A percentile compares a stretch with the other conserved stretches of the same genome.
Conservation (phyloP, 768 basidiomycete species). For the Rhodotorula taiwanensis region DNA sequence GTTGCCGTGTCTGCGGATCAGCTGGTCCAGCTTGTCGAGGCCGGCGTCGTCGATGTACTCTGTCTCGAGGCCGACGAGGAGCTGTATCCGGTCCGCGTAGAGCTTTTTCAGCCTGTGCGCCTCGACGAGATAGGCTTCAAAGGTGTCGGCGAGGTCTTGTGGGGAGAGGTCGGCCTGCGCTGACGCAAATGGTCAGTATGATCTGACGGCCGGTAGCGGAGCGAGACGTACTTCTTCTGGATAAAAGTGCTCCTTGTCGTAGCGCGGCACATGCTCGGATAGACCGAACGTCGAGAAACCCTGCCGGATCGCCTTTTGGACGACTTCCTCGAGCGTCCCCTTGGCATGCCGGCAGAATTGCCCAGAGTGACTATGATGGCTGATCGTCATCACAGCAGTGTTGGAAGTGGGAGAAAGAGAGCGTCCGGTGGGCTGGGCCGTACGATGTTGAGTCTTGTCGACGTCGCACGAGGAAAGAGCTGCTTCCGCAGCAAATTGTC, state of each 20-base stretch:
- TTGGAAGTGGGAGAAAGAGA: no score
- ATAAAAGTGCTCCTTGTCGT: slow-evolving; percentile 71
- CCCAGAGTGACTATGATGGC: slow-evolving; percentile 83
- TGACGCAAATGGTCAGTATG: not conserved
- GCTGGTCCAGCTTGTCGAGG: slow-evolving; percentile 53
- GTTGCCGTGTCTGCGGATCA: slow-evolving; percentile 52
- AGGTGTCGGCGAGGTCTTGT: slow-evolving; percentile 56
- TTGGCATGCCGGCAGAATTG: slow-evolving; percentile 87
- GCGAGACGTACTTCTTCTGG: slow-evolving; percentile 75
- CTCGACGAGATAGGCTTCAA: slow-evolving; percentile 65
- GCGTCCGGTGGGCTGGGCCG: no score
- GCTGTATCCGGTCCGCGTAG: slow-evolving; percentile 61
- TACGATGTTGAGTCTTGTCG: no score
- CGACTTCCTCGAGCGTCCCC: slow-evolving; percentile 72
- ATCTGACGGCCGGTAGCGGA: not conserved
- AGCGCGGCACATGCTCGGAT: slow-evolving; percentile 88
- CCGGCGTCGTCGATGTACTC: slow-evolving; percentile 72
- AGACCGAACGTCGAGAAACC: slow-evolving; percentile 77
- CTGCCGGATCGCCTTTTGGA: slow-evolving; percentile 67
- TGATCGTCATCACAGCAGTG: slow-evolving; percentile 32
- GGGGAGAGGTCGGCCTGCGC: slow-evolving; percentile 55
- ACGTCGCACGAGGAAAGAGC: not conserved
- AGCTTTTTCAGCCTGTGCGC: slow-evolving; percentile 64
- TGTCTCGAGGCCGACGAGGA: slow-evolving; percentile 87
- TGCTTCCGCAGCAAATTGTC: no score